These are phyloP conservation scores for Corymbia calophylla DNA, from an alignment of 441 rosid species.

Conservation along the genomic window DNA sequence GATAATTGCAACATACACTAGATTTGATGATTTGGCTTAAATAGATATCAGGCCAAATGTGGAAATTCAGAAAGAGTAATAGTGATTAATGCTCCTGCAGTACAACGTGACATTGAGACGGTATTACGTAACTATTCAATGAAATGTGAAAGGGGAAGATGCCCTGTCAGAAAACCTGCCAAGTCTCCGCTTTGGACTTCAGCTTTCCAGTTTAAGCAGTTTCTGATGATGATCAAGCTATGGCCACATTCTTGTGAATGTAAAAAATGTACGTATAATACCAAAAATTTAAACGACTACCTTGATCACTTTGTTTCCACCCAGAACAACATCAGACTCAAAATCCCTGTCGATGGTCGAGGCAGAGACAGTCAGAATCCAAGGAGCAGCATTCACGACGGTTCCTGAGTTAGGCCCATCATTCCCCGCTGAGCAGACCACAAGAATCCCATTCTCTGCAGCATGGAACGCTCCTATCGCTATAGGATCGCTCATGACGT, in stretches of 20 bases:
- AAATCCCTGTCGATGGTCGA: slow-evolving; percentile 75
- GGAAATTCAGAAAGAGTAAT: neutral
- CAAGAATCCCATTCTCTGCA: slow-evolving; percentile 52
- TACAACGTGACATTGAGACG: neutral
- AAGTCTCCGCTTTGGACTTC: neutral
- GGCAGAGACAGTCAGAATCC: slow-evolving; percentile 83
- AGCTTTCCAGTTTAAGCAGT: neutral
- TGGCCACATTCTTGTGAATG: neutral
- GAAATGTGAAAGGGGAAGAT: neutral
- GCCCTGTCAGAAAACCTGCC: neutral
- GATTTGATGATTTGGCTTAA: neutral
- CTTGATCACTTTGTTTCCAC: slow-evolving; percentile 49
- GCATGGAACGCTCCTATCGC: slow-evolving; percentile 85
- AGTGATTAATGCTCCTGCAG: neutral
- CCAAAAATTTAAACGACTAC: slow-evolving; percentile 9
- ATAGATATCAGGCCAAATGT: neutral
- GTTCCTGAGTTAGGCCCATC: slow-evolving; percentile 47
- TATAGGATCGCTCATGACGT: slow-evolving; percentile 45
- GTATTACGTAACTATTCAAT: neutral
- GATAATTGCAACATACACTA: neutral
- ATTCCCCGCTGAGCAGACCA: slow-evolving; percentile 82
- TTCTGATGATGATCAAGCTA: neutral
- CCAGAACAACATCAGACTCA: slow-evolving; percentile 56
- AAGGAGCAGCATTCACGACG: slow-evolving; percentile 61
- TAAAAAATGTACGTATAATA: neutral